These are phyloP conservation scores for Lactarius indigo DNA, from an alignment of 768 basidiomycete species.

Conservation along the genomic window DNA sequence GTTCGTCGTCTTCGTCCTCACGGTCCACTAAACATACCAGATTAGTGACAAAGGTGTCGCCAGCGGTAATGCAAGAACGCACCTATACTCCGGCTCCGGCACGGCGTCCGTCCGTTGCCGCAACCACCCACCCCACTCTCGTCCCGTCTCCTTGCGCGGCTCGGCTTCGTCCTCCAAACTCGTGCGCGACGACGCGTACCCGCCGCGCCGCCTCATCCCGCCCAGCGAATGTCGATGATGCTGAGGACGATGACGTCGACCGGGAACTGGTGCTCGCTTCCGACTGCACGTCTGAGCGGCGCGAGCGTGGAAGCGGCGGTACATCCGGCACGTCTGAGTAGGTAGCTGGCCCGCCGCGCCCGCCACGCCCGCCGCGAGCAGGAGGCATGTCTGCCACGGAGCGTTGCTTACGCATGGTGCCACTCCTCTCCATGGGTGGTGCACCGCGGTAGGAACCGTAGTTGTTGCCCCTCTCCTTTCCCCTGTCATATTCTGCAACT, in stretches of 20 bases:
- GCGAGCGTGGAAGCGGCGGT: slow-evolving; percentile 25
- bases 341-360: background rate
- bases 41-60: background rate
- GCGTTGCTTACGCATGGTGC: slow-evolving; percentile 27
- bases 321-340: slow-evolving; percentile 11
- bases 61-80: background rate
- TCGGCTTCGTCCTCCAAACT: slow-evolving; percentile 42
- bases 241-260: slow-evolving; percentile 27
- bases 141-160: background rate
- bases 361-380: background rate
- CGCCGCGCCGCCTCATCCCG: slow-evolving; percentile 32
- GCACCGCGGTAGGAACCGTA: slow-evolving; percentile 12
- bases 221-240: slow-evolving; percentile 37
- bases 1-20: slow-evolving; percentile 15
- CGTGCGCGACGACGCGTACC: slow-evolving; percentile 41
- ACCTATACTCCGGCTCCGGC: slow-evolving; percentile 8
- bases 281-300: slow-evolving; percentile 12
- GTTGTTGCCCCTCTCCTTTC: slow-evolving; percentile 20
- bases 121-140: slow-evolving; percentile 7
- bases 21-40: background rate
- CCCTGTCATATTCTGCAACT: background rate
- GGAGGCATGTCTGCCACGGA: slow-evolving; percentile 25
- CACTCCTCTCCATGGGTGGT: slow-evolving; percentile 19
- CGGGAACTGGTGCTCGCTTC: slow-evolving; percentile 30
- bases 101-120: background rate